Evolutionary conservation across 768 basidiomycete species (phyloP).

Genomic region (Russula dissimulans): DNA sequence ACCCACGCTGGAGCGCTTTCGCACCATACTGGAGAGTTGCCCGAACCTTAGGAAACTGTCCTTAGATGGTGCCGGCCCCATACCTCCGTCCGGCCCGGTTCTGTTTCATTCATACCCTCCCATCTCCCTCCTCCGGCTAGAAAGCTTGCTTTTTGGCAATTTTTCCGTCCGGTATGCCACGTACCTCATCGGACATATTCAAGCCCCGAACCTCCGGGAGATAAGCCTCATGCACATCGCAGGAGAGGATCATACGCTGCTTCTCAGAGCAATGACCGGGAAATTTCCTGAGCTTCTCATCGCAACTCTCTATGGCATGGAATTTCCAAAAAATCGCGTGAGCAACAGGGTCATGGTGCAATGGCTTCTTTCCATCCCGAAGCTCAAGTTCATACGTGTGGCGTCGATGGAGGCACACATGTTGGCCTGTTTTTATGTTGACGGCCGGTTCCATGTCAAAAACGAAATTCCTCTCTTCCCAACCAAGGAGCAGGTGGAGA

Average conservation of each 20-base stretch:
- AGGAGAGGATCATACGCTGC: slow-evolving; percentile 41
- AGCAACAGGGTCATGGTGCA: slow-evolving; percentile 31
- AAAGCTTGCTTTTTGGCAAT: slow-evolving; percentile 48
- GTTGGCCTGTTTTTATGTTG: not conserved
- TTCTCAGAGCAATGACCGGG: slow-evolving; percentile 39
- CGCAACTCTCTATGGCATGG: slow-evolving; percentile 42
- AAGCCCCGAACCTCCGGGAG: slow-evolving; percentile 48
- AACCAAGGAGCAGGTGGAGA: not conserved
- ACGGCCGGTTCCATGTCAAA: slow-evolving; percentile 9
- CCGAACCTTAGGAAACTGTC: slow-evolving; percentile 44
- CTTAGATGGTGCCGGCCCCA: slow-evolving; percentile 56
- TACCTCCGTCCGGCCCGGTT: slow-evolving; percentile 22
- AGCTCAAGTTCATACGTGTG: slow-evolving; percentile 27
- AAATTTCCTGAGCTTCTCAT: slow-evolving; percentile 45
- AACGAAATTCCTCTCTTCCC: slow-evolving; percentile 9
- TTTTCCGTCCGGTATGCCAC: slow-evolving; percentile 40
- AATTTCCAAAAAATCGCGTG: slow-evolving; percentile 25
- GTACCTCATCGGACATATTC: slow-evolving; percentile 39
- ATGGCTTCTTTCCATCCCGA: slow-evolving; percentile 53
- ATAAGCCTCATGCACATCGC: slow-evolving; percentile 48
- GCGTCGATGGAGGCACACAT: not conserved
- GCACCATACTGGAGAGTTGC: slow-evolving; percentile 35
- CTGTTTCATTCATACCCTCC: slow-evolving; percentile 25
- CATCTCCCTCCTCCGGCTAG: slow-evolving; percentile 41
- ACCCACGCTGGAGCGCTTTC: slow-evolving; percentile 43